Percentiles rank a stretch among this genome's conserved stretches.
phyloP scores from a whole-genome alignment of 1,139 yeast species.

The Magnusiomyces clavatus region DNA sequence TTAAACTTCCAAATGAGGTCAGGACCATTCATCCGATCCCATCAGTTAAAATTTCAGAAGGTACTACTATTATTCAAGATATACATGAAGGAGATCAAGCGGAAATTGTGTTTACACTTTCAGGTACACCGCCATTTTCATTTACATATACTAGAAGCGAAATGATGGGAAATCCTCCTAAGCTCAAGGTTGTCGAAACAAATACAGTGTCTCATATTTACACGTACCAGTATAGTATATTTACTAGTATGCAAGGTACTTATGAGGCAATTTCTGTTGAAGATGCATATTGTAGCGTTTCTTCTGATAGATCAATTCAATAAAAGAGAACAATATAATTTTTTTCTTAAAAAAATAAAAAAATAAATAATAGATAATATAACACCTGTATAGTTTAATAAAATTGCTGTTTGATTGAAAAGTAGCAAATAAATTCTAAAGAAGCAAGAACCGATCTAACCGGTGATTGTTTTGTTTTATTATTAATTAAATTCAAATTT shows the following conservation, averaged over 20 bases:
- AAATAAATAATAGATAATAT: too few relatives aligned
- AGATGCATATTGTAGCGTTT: slow-evolving; percentile 66
- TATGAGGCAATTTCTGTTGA: slow-evolving; percentile 84
- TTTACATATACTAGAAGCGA: slow-evolving; percentile 49
- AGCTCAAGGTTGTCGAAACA: slow-evolving; percentile 60
- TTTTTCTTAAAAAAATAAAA: too few relatives aligned
- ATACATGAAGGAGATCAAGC: slow-evolving; percentile 74
- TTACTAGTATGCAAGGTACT: slow-evolving; percentile 83
- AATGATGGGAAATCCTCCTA: slow-evolving; percentile 28
- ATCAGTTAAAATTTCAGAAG: slow-evolving; percentile 80
- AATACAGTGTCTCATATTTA: slow-evolving; percentile 65
- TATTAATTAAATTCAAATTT: too few relatives aligned
- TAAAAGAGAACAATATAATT: too few relatives aligned
- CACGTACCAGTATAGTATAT: slow-evolving; percentile 58
- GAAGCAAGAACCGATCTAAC: too few relatives aligned
- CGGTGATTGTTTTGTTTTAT: too few relatives aligned
- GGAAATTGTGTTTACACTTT: slow-evolving; percentile 44
- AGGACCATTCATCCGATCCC: slow-evolving; percentile 69
- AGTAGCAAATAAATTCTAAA: too few relatives aligned
- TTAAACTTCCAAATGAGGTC: slow-evolving; percentile 39
- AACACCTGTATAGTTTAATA: too few relatives aligned
- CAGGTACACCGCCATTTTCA: slow-evolving; percentile 44
- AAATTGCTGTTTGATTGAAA: too few relatives aligned
- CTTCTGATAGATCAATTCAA: not conserved
- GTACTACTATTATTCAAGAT: slow-evolving; percentile 65